Conservation (phyloP, 73 alveolate species). For the Breviolum minutum region DNA sequence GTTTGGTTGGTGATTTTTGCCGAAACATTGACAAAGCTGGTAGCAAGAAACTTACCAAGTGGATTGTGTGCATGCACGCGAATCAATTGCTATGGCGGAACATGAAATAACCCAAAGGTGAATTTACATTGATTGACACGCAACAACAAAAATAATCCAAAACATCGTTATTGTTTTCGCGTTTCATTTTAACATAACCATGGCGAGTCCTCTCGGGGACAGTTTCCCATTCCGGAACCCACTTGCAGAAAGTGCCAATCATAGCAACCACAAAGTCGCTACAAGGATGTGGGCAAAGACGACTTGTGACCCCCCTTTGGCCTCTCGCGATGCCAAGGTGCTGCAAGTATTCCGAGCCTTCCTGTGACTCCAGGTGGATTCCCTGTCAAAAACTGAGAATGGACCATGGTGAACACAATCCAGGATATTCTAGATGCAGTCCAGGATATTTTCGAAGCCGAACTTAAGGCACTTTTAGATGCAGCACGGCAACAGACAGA, state of each 20-base stretch:
- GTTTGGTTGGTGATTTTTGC: no score
- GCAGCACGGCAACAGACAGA: slow-evolving; percentile 86
- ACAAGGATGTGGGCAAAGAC: no score
- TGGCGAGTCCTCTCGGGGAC: slow-evolving; percentile 56
- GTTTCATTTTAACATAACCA: background rate
- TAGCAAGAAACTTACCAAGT: no score
- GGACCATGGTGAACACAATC: background rate
- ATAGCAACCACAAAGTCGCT: background rate
- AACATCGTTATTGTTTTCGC: background rate
- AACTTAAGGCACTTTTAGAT: slow-evolving; percentile 51
- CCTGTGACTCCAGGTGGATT: slow-evolving; percentile 88
- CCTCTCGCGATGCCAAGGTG: background rate
- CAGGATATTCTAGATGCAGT: background rate
- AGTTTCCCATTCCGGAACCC: background rate
- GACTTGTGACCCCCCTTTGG: no score
- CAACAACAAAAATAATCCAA: background rate
- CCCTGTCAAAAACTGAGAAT: slow-evolving; percentile 11
- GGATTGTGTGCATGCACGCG: background rate
- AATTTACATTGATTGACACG: background rate
- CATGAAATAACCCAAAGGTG: no score
- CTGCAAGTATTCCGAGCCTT: slow-evolving; percentile 72
- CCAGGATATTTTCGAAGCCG: background rate
- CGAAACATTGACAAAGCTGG: no score
- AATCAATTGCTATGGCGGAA: background rate
- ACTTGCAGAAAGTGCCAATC: slow-evolving; percentile 7